Evolutionary conservation across 345 rosid species (phyloP), one percentile per base, ranked within the genome.

Genomic region (Nephelium lappaceum): DNA sequence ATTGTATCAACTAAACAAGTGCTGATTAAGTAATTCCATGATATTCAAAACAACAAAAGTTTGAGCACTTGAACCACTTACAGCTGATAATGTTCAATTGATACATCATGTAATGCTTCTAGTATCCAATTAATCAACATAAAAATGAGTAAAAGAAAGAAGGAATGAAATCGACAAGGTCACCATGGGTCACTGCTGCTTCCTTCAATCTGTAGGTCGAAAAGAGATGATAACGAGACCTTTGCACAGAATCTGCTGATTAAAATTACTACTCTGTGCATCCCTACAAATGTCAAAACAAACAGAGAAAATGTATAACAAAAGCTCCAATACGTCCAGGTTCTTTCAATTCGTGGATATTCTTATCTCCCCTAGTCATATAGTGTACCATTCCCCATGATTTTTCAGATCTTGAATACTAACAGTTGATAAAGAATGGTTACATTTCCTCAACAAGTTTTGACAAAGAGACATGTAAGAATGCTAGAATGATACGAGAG

Each of bases 201-300:
- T 80, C 72, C 43, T 64, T 72, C 58, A 62, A 64, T 11, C 62
- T 55, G 60, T 57, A 77, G 15, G 61, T 18, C 25, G 15, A 14
- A 1, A 16, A 45, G 69, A 75, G 57, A 23, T 72, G 41, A 55
- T 43, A 45, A 5, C 61, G 23, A 38, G 42, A 15, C 43, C 41
- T 55, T 74, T 69, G 24, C 65, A 58, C 70, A 19, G 43, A 57
- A 80, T 78, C 76, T 25, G 62, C 55, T 51, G 14, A 60, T 57
- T 51, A 57, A 51, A 68, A 18, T 51, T 6, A 71, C 66, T 67
- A 15, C 67, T 21, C 70, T 47, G 19, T 14, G n/a, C 24, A 36
- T 55, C 77, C 86, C 83, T 81, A 83, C 88, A 81, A 86, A 77
- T 71, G 78, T 71, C 71, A 80, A 72, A 55, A 67, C 80, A 76